Evolutionary conservation across 2,329 filamentous ascomycete species (phyloP).

Genomic region (Fusarium sp.): DNA sequence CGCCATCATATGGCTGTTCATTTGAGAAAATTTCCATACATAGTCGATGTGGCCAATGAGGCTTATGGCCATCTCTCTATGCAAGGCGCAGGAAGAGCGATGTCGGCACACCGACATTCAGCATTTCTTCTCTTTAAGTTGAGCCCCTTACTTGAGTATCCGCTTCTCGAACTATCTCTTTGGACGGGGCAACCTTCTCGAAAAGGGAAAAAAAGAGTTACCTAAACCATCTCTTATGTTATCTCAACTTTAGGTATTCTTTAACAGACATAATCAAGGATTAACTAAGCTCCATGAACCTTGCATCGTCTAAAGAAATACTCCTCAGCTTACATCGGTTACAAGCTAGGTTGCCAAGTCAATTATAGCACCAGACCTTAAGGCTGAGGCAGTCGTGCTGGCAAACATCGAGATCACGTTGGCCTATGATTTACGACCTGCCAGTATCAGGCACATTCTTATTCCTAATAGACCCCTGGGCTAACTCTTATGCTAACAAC

Average conservation of each 20-base stretch:
- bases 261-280: no score
- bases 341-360: background rate
- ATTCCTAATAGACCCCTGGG: background rate
- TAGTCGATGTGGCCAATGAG: background rate
- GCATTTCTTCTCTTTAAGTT: conserved; percentile 4
- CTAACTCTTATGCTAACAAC: background rate
- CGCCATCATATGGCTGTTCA: background rate
- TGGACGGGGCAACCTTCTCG: no score
- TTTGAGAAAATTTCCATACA: background rate
- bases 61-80: background rate
- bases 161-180: background rate
- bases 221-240: no score
- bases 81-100: background rate
- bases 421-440: background rate
- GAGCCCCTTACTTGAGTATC: background rate
- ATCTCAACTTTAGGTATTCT: no score
- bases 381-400: background rate
- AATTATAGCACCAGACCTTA: background rate
- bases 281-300: no score
- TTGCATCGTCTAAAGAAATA: no score
- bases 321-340: background rate
- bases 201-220: no score
- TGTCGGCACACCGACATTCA: conserved; percentile 10
- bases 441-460: background rate
- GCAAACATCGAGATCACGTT: background rate